These are phyloP conservation scores for Medicago lupulina DNA, from an alignment of 306 rosid genomes.

Conservation along the genomic window DNA sequence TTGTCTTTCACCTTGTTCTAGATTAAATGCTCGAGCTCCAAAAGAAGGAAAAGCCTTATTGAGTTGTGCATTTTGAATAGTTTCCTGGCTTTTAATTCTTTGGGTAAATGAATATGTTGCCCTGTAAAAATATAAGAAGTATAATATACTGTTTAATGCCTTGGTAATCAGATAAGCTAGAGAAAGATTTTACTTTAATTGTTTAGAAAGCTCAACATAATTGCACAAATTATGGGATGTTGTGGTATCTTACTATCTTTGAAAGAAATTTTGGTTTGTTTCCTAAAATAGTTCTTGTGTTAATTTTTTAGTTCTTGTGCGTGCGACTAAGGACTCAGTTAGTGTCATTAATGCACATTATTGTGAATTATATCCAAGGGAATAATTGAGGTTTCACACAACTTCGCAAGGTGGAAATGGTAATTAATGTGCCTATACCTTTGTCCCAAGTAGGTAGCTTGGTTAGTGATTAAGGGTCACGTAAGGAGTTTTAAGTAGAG, in stretches of 20 bases:
- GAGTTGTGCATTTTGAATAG: constrained; percentile 22
- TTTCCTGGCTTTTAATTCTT: not conserved
- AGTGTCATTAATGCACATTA: constrained; percentile 18
- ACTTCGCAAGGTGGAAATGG: too few relatives aligned
- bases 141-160: constrained; percentile 24
- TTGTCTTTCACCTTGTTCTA: not conserved
- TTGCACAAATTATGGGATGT: not conserved
- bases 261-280: constrained; percentile 11
- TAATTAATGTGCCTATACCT: too few relatives aligned
- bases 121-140: not conserved
- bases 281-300: not conserved
- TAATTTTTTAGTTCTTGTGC: too few relatives aligned
- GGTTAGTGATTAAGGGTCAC: too few relatives aligned
- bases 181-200: constrained; percentile 3
- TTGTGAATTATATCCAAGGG: not conserved
- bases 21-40: constrained; percentile 8
- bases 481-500: not conserved
- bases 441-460: too few relatives aligned
- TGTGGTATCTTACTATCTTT: not conserved
- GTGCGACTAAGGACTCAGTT: too few relatives aligned
- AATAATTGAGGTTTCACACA: not conserved
- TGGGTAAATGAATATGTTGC: too few relatives aligned
- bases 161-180: constrained; percentile 19
- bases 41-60: constrained; percentile 5
- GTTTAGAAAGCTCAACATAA: constrained; percentile 22